Evolutionary conservation across 192 early-diverging fungal genomes (phyloP).

Genomic region (Backusella parvicylindrica): DNA sequence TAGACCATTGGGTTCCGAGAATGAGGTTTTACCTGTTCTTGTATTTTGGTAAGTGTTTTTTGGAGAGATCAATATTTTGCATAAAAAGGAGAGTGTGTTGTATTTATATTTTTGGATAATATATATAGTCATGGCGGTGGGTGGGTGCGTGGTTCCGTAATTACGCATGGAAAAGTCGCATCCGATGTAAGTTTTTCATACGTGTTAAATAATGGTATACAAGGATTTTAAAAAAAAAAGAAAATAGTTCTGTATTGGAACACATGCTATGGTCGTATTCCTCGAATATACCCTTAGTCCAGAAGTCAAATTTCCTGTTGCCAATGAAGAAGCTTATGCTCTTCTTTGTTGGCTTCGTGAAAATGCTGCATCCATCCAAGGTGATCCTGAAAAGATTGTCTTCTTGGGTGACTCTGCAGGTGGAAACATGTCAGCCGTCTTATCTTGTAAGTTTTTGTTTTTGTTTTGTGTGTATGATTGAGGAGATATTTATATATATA

Average conservation of each 20-base stretch:
- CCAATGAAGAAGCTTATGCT: conserved; percentile 19
- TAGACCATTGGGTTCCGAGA: not conserved
- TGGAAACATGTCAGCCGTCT: conserved; percentile 16
- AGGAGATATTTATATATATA: not conserved
- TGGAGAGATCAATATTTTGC: not conserved
- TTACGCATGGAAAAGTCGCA: not conserved
- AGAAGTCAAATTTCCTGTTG: conserved; percentile 9
- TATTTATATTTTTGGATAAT: not conserved
- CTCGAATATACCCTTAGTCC: conserved; percentile 19
- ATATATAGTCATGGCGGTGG: conserved; percentile 3
- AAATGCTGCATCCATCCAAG: not conserved
- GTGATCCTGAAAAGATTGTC: conserved; percentile 5
- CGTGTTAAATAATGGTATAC: not conserved
- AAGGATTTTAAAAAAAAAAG: not conserved
- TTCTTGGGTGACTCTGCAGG: conserved; percentile 22
- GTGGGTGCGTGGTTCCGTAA: not conserved
- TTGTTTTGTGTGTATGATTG: not conserved
- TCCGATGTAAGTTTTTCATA: not conserved
- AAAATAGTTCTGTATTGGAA: not conserved
- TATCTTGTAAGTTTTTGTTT: not conserved
- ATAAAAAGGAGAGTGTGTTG: not conserved
- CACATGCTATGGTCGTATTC: conserved; percentile 7
- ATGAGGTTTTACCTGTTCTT: not conserved
- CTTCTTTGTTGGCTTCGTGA: conserved; percentile 11
- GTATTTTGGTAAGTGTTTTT: not conserved